A percentile compares a stretch with the other conserved stretches of the same genome.
Evolutionary conservation across 2,329 filamentous ascomycete species (phyloP).

Genomic region (Rutstroemia sydowiana): DNA sequence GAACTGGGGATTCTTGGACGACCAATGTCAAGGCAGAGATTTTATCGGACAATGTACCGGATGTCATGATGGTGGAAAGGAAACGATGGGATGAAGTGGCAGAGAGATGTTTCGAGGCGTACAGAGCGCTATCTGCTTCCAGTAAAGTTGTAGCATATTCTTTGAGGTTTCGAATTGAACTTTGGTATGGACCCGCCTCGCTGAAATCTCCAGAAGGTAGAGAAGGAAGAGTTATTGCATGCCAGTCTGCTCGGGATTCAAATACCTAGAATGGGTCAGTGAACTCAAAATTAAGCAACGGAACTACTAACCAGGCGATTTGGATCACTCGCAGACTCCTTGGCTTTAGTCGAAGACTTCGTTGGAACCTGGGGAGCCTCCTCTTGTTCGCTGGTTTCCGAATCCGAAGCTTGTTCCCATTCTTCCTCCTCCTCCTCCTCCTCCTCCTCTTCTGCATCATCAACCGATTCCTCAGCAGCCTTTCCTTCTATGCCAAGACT

Average conservation of each 20-base stretch:
- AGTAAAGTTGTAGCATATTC: conserved; percentile 67
- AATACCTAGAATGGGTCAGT: conserved; percentile 41
- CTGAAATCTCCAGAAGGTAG: conserved; percentile 40
- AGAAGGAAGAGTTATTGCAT: conserved; percentile 48
- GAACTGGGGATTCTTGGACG: conserved; percentile 90
- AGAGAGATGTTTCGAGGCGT: conserved; percentile 62
- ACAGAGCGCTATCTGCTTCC: conserved; percentile 69
- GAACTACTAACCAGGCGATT: conserved; percentile 29
- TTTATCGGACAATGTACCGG: conserved; percentile 93
- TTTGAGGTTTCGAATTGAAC: conserved; percentile 52
- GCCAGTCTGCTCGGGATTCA: conserved; percentile 61
- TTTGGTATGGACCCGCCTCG: conserved; percentile 39
- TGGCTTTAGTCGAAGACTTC: neutral
- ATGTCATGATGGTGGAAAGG: conserved; percentile 93
- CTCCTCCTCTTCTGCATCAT: conserved; percentile 31
- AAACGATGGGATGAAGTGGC: conserved; percentile 90
- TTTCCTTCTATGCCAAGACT: conserved; percentile 42
- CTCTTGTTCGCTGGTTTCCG: conserved; percentile 30
- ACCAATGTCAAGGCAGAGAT: conserved; percentile 90
- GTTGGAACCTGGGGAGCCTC: conserved; percentile 27
- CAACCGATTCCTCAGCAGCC: conserved; percentile 27
- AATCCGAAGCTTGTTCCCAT: conserved; percentile 23
- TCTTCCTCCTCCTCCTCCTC: conserved; percentile 27
- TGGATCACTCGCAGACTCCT: conserved; percentile 20
- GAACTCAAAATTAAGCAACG: conserved; percentile 13